Percentiles rank a stretch among this genome's conserved stretches.
These are phyloP conservation scores for Metschnikowia lachancei DNA, from an alignment of 805 yeast species.

Conservation along the genomic window DNA sequence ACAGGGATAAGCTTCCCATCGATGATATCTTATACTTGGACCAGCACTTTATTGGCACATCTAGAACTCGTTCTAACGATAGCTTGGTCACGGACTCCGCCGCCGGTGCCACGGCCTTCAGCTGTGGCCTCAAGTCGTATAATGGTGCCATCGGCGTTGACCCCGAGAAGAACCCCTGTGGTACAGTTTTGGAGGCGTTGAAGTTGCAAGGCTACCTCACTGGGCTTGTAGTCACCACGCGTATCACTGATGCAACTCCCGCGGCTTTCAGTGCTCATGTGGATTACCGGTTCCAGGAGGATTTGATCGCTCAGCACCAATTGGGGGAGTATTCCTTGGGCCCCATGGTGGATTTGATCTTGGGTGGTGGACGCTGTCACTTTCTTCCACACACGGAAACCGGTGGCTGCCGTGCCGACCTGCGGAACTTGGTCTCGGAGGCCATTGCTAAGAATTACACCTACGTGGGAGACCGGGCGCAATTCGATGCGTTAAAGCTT, in stretches of 20 bases:
- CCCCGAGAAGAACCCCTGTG: slow-evolving; percentile 69
- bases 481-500: slow-evolving; percentile 50
- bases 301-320: slow-evolving; percentile 83
- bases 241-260: slow-evolving; percentile 94
- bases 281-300: slow-evolving; percentile 72
- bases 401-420: slow-evolving; percentile 72
- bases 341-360: slow-evolving; percentile 72
- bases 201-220: slow-evolving; percentile 77
- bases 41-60: slow-evolving; percentile 70
- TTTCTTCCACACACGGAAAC: slow-evolving; percentile 52
- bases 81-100: slow-evolving; percentile 91
- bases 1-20: slow-evolving; percentile 49
- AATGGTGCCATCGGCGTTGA: slow-evolving; percentile 92
- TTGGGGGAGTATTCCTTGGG: slow-evolving; percentile 81
- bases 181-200: slow-evolving; percentile 84
- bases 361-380: slow-evolving; percentile 91
- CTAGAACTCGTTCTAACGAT: slow-evolving; percentile 75
- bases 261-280: slow-evolving; percentile 86
- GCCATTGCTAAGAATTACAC: slow-evolving; percentile 56
- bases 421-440: slow-evolving; percentile 61
- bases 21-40: slow-evolving; percentile 64
- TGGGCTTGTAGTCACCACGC: slow-evolving; percentile 89
- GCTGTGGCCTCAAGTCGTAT: slow-evolving; percentile 79
- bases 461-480: slow-evolving; percentile 56
- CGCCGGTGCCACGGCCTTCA: slow-evolving; percentile 94